These are phyloP conservation scores for Melampsora occidentalis DNA, from an alignment of 1,284 basidiomycete species.

Conservation along the genomic window DNA sequence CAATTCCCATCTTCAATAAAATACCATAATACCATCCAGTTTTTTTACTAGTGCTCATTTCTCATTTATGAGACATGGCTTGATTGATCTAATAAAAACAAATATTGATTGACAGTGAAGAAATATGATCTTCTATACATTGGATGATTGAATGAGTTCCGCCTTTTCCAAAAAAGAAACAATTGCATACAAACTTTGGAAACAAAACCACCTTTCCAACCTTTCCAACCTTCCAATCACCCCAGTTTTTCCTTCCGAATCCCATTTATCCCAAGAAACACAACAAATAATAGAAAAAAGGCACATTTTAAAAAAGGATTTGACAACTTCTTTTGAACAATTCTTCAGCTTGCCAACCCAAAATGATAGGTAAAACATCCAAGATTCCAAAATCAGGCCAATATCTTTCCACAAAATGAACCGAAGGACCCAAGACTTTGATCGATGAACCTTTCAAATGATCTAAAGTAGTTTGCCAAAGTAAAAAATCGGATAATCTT, in stretches of 20 bases:
- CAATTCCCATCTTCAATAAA: no score
- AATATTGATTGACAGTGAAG: no score
- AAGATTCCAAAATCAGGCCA: slow-evolving; percentile 93
- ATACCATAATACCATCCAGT: no score
- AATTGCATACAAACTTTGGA: no score
- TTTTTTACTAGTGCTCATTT: no score
- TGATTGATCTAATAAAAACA: no score
- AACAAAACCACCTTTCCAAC: no score
- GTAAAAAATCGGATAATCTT: slow-evolving; percentile 83
- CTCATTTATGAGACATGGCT: no score
- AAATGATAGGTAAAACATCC: slow-evolving; percentile 78
- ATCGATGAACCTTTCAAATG: slow-evolving; percentile 40
- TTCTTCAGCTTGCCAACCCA: slow-evolving; percentile 67
- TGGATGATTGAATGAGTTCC: no score
- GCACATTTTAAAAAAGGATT: neutral
- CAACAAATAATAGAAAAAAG: neutral
- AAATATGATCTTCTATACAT: no score
- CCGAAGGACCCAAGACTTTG: slow-evolving; percentile 74
- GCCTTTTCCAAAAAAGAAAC: no score
- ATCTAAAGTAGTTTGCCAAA: slow-evolving; percentile 73
- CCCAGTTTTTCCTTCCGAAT: neutral
- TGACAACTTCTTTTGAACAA: slow-evolving; percentile 13
- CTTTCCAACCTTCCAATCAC: no score
- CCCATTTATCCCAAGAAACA: neutral
- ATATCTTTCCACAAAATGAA: slow-evolving; percentile 85